Base-by-base conservation (phyloP, 2,329 filamentous ascomycete genomes). In the Penicillium sp. region DNA sequence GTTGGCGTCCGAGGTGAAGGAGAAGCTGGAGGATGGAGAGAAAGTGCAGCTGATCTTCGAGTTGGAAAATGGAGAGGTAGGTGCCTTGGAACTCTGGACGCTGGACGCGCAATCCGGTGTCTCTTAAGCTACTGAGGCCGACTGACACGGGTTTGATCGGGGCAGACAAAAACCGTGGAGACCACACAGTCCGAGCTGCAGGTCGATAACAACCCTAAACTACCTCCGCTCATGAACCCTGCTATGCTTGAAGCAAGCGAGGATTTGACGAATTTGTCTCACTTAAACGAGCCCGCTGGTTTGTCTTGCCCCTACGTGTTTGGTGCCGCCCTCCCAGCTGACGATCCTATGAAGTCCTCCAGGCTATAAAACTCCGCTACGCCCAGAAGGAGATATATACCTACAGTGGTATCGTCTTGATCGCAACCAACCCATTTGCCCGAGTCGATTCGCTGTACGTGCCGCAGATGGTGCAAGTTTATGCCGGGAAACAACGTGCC, bases 361-460 rank as follows among this genome's bases (percentile, higher is more conserved):
- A 99, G 83, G 94, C 94, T 56, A 99, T 99, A 77, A 92, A 93
- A 74, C 85, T 99, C 73, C 91, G 94, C 75, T 99, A 99, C 80
- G 84, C 90, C 63, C 94, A 99, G 77, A 97, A 97, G 79, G 94
- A 99, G 77, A 99, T 99, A 71, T 99, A 99, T 82, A 99, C 94
- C 72, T 99, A 99, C 81, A 96, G 91, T 75, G 94, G 94, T 73
- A 97, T 99, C 72, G 94, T 99, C 65, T 84, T 99, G 68, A 99
- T 99, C 80, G 94, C 94, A 62, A 96, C 94, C 63, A 99, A 99
- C 79, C 94, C 94, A 23, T 99, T 99, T 72, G 94, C 95, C 54
- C 86, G 94, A 65, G 93, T 99, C 66, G 94, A 99, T 76, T 99
- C 94, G 42, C 86, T 99, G 71, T 99, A 99, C 77, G 94, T 99